Evolutionary conservation across 768 basidiomycete species (phyloP).

Genomic region (Tephrocybe sp.): DNA sequence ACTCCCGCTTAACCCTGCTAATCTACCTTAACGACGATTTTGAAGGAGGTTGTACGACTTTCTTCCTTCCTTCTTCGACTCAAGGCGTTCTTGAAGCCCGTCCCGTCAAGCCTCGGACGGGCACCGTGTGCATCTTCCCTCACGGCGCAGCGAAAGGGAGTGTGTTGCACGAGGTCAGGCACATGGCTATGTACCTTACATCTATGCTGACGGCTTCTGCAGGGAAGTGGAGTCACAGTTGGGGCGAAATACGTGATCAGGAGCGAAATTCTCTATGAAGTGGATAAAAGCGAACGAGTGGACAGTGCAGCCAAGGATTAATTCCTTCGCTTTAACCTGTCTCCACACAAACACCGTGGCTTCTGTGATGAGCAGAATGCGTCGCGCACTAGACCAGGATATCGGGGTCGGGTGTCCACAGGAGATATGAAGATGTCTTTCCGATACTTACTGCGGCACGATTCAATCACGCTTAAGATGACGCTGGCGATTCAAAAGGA

Average conservation of each 20-base stretch:
- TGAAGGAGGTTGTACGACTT: conserved; percentile 50
- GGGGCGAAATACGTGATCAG: conserved; percentile 41
- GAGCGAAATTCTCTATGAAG: conserved; percentile 39
- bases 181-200: background rate
- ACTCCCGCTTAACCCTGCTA: conserved; percentile 48
- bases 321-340: too few species aligned
- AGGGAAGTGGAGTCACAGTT: conserved; percentile 35
- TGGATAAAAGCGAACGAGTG: conserved; percentile 33
- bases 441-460: too few species aligned
- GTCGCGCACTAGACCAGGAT: too few species aligned
- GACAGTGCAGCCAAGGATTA: conserved; percentile 14
- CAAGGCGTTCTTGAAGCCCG: conserved; percentile 46
- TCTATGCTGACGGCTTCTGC: background rate
- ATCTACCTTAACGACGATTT: conserved; percentile 54
- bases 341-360: too few species aligned
- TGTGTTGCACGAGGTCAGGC: conserved; percentile 31
- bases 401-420: too few species aligned
- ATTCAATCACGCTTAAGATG: too few species aligned
- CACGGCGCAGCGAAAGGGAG: conserved; percentile 37
- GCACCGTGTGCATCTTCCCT: conserved; percentile 52
- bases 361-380: too few species aligned
- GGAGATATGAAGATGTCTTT: too few species aligned
- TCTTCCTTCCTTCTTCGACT: conserved; percentile 47
- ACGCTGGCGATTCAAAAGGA: too few species aligned
- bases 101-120: conserved; percentile 46